Conservation (phyloP, 2,329 filamentous ascomycete species). For the Pseudopyrenochaeta lycopersici region DNA sequence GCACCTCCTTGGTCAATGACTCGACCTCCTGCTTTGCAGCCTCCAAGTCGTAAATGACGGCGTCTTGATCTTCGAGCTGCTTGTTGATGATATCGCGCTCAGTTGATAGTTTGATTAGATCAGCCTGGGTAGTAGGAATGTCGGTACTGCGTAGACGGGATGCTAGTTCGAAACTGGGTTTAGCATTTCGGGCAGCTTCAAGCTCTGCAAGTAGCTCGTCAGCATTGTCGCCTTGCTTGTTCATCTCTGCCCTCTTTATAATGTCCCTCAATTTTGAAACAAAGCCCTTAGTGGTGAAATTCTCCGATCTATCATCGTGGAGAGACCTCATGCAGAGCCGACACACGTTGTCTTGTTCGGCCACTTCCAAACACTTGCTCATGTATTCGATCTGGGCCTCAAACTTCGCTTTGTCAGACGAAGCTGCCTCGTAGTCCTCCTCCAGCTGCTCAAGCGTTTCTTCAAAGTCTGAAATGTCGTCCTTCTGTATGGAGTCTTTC, state of each 20-base stretch:
- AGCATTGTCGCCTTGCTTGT: constrained; percentile 69
- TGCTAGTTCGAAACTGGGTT: constrained; percentile 76
- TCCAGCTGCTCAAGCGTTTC: constrained; percentile 63
- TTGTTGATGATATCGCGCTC: constrained; percentile 50
- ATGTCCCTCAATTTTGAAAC: constrained; percentile 70
- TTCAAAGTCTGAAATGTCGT: constrained; percentile 56
- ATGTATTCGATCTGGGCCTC: constrained; percentile 77
- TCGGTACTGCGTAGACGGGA: constrained; percentile 72
- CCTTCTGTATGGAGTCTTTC: constrained; percentile 58
- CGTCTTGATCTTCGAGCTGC: constrained; percentile 71
- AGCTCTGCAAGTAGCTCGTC: constrained; percentile 68
- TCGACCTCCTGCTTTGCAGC: constrained; percentile 78
- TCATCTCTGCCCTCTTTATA: constrained; percentile 60
- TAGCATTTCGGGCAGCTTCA: constrained; percentile 63
- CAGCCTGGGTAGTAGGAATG: constrained; percentile 72
- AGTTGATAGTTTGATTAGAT: constrained; percentile 63
- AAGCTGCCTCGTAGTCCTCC: constrained; percentile 59
- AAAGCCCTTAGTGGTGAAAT: constrained; percentile 63
- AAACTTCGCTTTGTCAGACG: constrained; percentile 73
- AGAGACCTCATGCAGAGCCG: constrained; percentile 79
- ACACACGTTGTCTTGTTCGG: constrained; percentile 76
- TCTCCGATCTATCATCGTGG: constrained; percentile 62
- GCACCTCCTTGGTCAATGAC: constrained; percentile 77
- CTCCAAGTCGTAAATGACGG: constrained; percentile 67
- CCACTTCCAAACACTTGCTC: constrained; percentile 69